Evolutionary conservation across 108 stramenopile species (phyloP), one percentile per base, ranked within the genome.

Genomic region (Aurantiochytrium sp.): DNA sequence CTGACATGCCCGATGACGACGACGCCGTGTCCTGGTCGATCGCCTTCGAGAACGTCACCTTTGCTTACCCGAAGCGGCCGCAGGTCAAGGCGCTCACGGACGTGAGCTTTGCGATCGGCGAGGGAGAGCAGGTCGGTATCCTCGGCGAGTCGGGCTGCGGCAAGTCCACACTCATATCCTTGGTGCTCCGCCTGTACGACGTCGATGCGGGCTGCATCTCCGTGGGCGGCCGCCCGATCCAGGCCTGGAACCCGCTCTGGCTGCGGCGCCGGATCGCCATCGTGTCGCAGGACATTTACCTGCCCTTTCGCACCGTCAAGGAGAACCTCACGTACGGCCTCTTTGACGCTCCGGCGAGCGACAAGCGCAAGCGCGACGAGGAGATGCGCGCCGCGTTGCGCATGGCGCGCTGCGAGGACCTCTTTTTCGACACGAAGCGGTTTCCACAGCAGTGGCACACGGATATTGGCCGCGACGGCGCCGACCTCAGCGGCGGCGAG

Each of bases 81-180:
- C 45, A 88, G 24, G 27, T 22, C 37, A 41, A 53, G 15, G 90
- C 88, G 4, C 85, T 65, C 59, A 15, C 59, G 8, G 85, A 88
- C 30, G 89, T 90, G 50, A 55, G 19, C 54, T 68, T 93, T 17
- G 37, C 17, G 21, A 55, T 98, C 36, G 55, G 81, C 48, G 93
- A 96, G 2, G 97, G 97, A 10, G 92, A 95, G 65, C 91, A 94
- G 2, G 88, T 96, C 48, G 96, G 95, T 1, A 86, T 97, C 19
- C 95, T 96, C 27, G 96, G 96, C 2, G 86, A 87, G 36, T 91
- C 90, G 65, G 96, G 96, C 0, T 91, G 90, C 36, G 96, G 96
- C 37, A 96, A 95, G 92, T 87, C 86, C 55, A 95, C 95, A 2
- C 93, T 93, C 85, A 91, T 95, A 2, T 85, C 89, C 1, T 91